Conservation (phyloP, 129 eudicot genomes). For the Ambrosia artemisiifolia region DNA sequence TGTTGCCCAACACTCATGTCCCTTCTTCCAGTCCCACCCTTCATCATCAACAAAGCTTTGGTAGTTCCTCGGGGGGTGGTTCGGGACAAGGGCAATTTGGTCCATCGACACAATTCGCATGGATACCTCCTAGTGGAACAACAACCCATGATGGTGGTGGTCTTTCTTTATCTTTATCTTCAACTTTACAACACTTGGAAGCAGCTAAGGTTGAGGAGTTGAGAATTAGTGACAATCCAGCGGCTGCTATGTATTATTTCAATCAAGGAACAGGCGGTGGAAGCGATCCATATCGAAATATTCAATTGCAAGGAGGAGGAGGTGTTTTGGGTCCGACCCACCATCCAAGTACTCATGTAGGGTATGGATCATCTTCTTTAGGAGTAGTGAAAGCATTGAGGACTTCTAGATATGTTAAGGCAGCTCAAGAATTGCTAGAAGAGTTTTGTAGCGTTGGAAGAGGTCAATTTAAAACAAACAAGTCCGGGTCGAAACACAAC, state of each 20-base stretch:
- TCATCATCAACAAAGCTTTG: slow-evolving; percentile 40
- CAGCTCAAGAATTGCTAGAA: slow-evolving; percentile 88
- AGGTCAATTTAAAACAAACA: slow-evolving; percentile 62
- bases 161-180: slow-evolving; percentile 78
- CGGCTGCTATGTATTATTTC: slow-evolving; percentile 54
- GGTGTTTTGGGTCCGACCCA: slow-evolving; percentile 33
- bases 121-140: slow-evolving; percentile 41
- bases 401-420: slow-evolving; percentile 78
- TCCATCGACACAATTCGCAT: slow-evolving; percentile 49
- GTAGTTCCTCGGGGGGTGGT: slow-evolving; percentile 21
- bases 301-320: slow-evolving; percentile 44
- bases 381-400: slow-evolving; percentile 62
- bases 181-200: slow-evolving; percentile 69
- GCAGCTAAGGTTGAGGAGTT: slow-evolving; percentile 80
- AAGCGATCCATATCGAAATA: slow-evolving; percentile 50
- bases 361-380: slow-evolving; percentile 58
- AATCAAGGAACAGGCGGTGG: slow-evolving; percentile 39
- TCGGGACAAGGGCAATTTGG: slow-evolving; percentile 37
- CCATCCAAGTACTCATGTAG: slow-evolving; percentile 44
- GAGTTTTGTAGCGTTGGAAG: slow-evolving; percentile 97
- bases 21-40: slow-evolving; percentile 33
- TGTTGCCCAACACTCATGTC: slow-evolving; percentile 40
- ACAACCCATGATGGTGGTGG: slow-evolving; percentile 25
- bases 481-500: slow-evolving; percentile 26
- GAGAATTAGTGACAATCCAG: slow-evolving; percentile 43